A percentile compares a stretch with the other conserved stretches of the same genome.
phyloP scores from a whole-genome alignment of 2,329 filamentous ascomycete species.

The Colletotrichum sp. region DNA sequence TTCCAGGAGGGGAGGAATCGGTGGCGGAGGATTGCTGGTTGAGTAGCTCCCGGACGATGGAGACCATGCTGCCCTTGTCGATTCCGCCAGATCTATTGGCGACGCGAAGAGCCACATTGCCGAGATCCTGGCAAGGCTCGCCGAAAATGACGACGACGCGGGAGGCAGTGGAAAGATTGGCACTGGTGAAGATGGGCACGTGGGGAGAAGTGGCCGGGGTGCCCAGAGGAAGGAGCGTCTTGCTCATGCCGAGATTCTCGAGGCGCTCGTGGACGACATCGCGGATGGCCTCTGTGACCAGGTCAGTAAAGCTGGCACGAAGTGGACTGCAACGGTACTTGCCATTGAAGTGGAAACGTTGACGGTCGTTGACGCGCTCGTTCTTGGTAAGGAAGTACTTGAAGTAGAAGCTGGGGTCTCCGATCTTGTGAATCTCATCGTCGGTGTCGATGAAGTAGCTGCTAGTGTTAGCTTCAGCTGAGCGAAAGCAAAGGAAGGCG shows the following conservation, averaged over 20 bases:
- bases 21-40: slow-evolving; percentile 35
- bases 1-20: slow-evolving; percentile 50
- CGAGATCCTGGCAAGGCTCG: slow-evolving; percentile 73
- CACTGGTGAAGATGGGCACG: slow-evolving; percentile 67
- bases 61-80: slow-evolving; percentile 71
- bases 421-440: slow-evolving; percentile 76
- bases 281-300: slow-evolving; percentile 62
- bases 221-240: slow-evolving; percentile 65
- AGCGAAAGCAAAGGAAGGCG: not conserved
- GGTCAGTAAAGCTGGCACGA: not conserved
- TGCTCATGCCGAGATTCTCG: slow-evolving; percentile 60
- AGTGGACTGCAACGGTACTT: slow-evolving; percentile 25
- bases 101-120: slow-evolving; percentile 74
- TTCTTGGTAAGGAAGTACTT: slow-evolving; percentile 77
- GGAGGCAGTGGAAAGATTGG: slow-evolving; percentile 57
- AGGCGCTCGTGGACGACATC: slow-evolving; percentile 68
- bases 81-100: slow-evolving; percentile 69
- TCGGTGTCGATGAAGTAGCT: slow-evolving; percentile 81
- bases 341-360: slow-evolving; percentile 78
- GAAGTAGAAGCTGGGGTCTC: slow-evolving; percentile 72
- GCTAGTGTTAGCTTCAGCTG: not conserved
- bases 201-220: slow-evolving; percentile 55
- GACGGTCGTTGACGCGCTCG: slow-evolving; percentile 76
- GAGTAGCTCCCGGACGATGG: slow-evolving; percentile 58
- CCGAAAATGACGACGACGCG: slow-evolving; percentile 79